Evolutionary conservation across 2,329 filamentous ascomycete species (phyloP), one percentile per base, ranked within the genome.

Genomic region (Lachnellula willkommii): DNA sequence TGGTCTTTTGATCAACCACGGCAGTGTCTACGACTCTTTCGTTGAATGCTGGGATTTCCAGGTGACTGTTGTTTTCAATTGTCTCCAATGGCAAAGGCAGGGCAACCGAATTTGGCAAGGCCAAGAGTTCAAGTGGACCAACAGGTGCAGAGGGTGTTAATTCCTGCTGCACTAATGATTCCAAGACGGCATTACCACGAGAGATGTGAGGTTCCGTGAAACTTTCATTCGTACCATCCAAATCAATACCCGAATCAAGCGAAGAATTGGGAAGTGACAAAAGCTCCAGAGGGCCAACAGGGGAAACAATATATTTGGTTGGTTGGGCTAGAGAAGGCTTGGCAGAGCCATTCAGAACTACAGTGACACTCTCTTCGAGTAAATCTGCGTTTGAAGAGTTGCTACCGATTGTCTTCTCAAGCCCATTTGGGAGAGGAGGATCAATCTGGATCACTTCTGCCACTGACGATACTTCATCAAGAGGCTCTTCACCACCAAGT

Each of bases 181-280:
- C 42, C 12, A 12, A 24, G 12, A 24, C 12, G 5, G 42, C 11
- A 24, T 24, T 22, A 11, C 42, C 20, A 20, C 42, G n/a, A 22
- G n/a, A 22, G 12, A 12, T 45, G 20, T 5, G 42, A 12, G 42
- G 42, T 24, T 26, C 22, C 11, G 42, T 45, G 20, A 6, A 20
- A 45, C 15, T 22, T 15, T 22, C 42, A 24, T 11, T 45, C 5
- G 17, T n/a, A 28, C 32, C 48, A 20, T 51, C 37, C 40, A 52
- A 39, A 15, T 50, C 17, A 45, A 22, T n/a, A 24, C 9, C 20
- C 20, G 74, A 52, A n/a, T 77, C 75, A n/a, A 63, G 63, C 3
- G 65, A 58, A 1, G 80, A 83, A 61, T 84, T 83, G 12, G 81
- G 80, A 36, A 83, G 68, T 7, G 75, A 73, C 6, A 83, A 67